phyloP scores from a whole-genome alignment of 164 flowering plant genomes.

The Platanus orientalis region DNA sequence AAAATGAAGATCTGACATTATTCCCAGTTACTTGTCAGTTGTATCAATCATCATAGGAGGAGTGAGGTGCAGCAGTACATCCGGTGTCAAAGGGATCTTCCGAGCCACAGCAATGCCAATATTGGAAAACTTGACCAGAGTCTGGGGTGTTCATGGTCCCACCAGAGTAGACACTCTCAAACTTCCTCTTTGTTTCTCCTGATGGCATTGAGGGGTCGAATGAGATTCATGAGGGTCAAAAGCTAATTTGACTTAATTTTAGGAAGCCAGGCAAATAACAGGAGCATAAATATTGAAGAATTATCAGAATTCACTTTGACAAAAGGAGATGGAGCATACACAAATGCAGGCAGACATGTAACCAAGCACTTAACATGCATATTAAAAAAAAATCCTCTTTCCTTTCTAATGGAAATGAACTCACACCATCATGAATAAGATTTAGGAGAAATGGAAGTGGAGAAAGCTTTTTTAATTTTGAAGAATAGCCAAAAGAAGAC shows the following conservation, averaged over 20 bases:
- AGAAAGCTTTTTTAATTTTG: too few relatives aligned
- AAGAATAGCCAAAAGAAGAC: too few relatives aligned
- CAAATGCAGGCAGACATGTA: neutral
- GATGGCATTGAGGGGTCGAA: neutral
- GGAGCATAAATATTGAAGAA: neutral
- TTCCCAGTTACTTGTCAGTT: neutral
- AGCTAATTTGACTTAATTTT: neutral
- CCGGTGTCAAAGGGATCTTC: constrained; percentile 95
- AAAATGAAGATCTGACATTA: neutral
- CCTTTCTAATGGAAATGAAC: too few relatives aligned
- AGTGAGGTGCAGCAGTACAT: constrained; percentile 88
- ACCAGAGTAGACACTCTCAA: constrained; percentile 83
- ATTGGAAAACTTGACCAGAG: constrained; percentile 69
- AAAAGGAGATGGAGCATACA: neutral
- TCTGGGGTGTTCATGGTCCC: constrained; percentile 86
- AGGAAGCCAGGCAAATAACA: neutral
- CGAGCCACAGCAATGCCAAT: constrained; percentile 98
- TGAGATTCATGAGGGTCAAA: neutral
- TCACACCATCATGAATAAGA: too few relatives aligned
- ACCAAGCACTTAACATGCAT: neutral
- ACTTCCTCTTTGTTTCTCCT: constrained; percentile 96
- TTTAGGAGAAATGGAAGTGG: too few relatives aligned
- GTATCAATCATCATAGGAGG: constrained; percentile 74
- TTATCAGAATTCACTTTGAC: neutral
- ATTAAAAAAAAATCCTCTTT: neutral